phyloP scores from a whole-genome alignment of 164 flowering plant species.

The Vitis rotundifolia region DNA sequence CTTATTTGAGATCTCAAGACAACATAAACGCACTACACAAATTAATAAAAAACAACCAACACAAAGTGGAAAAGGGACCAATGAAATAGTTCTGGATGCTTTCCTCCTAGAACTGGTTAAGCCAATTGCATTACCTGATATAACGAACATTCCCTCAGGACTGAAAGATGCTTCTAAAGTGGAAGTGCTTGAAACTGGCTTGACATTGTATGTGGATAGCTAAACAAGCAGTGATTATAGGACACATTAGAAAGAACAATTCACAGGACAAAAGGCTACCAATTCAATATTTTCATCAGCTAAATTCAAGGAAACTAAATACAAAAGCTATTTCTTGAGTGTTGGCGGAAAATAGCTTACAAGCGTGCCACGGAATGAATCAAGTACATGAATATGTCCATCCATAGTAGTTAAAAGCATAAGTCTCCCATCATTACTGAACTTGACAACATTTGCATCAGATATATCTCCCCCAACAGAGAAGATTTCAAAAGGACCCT shows the following conservation, averaged over 20 bases:
- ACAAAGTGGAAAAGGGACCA: not conserved
- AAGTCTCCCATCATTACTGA: constrained; percentile 94
- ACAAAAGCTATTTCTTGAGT: not conserved
- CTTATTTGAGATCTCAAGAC: not conserved
- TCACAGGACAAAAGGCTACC: not conserved
- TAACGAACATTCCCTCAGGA: constrained; percentile 93
- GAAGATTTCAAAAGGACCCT: constrained; percentile 98
- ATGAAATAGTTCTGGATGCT: too few species aligned
- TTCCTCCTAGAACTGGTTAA: too few species aligned
- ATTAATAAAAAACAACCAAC: not conserved
- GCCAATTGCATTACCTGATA: constrained; percentile 63
- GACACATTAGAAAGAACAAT: constrained; percentile 4
- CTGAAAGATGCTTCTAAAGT: constrained; percentile 98
- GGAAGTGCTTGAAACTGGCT: constrained; percentile 72
- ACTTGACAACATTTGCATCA: constrained; percentile 91
- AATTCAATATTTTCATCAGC: not conserved
- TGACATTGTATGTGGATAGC: constrained; percentile 81
- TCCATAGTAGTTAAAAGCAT: constrained; percentile 84
- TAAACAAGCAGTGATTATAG: constrained; percentile 21
- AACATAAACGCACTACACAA: not conserved
- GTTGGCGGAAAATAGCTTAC: constrained; percentile 41
- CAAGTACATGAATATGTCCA: constrained; percentile 90
- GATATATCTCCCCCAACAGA: constrained; percentile 89
- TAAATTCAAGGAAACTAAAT: not conserved
- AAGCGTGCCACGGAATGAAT: constrained; percentile 90